Base-by-base conservation (phyloP, 371 early-diverging fungal species). In the Umbelopsis sp. region DNA sequence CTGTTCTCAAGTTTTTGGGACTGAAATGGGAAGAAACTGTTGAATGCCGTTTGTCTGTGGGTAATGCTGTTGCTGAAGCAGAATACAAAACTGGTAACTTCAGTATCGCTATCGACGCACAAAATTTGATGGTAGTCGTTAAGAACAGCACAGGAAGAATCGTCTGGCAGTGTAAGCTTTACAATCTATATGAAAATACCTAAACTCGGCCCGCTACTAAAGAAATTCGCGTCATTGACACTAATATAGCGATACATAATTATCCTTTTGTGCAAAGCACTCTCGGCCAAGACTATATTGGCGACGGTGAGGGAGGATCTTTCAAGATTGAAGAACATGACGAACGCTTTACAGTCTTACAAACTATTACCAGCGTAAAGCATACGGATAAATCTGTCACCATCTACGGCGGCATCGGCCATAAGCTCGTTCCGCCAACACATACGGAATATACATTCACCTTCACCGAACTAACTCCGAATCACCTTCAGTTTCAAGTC, bases 231-330 rank as follows among this genome's bases (percentile, higher is more conserved):
- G 18, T n/a, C 18, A 20, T 48, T 4, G 6, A 64, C 16, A 11
- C 29, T 4, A 37, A 18, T 41, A 37, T 44, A 82, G 82, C 83
- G 20, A 29, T 82, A 16, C 79, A 78, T 29, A 78, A 80, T 41
- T 25, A 66, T 11, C 83, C 83, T 0, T 83, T 83, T 63, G 65
- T 83, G 20, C 72, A 72, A 12, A 75, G 76, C 12, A 71, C 76
- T 9, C 24, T 73, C 5, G 81, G 83, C 0, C 53, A 71, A 18
- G 80, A 79, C 45, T 68, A 65, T 1, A 74, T 83, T 24, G 65
- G 20, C 0, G 12, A 71, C 6, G 74, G 68, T 14, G 70, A 72
- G 10, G 75, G 69, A 38, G 76, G 80, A 3, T 68, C 71, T 2
- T 76, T 78, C 63, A 69, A 71, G 32, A 67, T 83, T 29, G 63